Base-by-base conservation (phyloP, 148 eudicot genomes). In the Simmondsia chinensis region DNA sequence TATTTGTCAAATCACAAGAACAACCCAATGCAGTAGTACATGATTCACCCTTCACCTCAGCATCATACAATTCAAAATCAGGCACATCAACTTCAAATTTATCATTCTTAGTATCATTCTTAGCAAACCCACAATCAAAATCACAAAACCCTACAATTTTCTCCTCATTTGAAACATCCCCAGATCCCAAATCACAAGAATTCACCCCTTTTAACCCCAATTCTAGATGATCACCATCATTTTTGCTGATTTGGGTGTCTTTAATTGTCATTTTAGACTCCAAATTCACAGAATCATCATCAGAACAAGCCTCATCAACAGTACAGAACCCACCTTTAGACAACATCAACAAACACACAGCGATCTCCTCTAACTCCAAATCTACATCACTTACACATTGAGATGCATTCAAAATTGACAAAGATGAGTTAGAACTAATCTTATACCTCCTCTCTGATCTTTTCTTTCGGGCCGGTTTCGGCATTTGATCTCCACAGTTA, bases 321-420 rank as follows among this genome's bases (percentile, higher is more conserved):
- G 53, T 37, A 26, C 19, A 59, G 25, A 56, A 52, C 37, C 37
- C 71, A 19, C 80, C 80, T 35, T 57, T 70, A 14, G 80, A 70
- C 27, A 77, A 63, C 80, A 77, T 61, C 48, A 81, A 61, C 78
- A 81, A 71, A 52, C 73, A 61, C 53, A 32, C 29, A 59, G 83
- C 89, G 33, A 52, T 66, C 29, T 73, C 73, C 27, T 57, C 56
- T 8, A 56, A 39, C 14, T 48, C 66, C 9, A 73, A 75, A 49
- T 70, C 68, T 54, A n/a, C 26, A 48, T 42, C 63, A 54, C 22
- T 12, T 33, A 21, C 48, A 46, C 25, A 20, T 19, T 12, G 18
- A 40, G 56, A 45, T 6, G 20, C 38, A 42, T 56, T 59, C 54
- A 55, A 29, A 70, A 31, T 41, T 29, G 52, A 52, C 43, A 28